Evolutionary conservation across 495 filamentous ascomycete genomes (phyloP).

Genomic region (Bryoglossum gracile): DNA sequence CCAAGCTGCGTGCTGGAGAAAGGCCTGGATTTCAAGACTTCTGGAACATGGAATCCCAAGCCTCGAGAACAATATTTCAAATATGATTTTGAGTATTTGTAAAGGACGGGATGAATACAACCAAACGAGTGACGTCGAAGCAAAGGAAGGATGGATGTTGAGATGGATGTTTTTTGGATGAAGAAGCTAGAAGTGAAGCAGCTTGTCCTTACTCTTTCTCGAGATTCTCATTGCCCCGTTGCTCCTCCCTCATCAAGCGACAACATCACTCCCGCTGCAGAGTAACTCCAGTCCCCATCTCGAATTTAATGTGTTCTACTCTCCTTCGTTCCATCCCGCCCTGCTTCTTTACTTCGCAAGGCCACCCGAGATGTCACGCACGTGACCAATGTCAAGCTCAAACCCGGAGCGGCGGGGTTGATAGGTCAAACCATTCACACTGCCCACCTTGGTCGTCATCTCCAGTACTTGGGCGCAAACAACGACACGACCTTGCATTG

Average conservation of each 20-base stretch:
- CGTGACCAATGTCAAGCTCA: not conserved
- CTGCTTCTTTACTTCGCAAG: not conserved
- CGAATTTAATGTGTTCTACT: too few relatives aligned
- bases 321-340: not conserved
- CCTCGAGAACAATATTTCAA: not conserved
- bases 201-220: too few relatives aligned
- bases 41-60: not conserved
- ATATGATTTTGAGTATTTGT: not conserved
- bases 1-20: not conserved
- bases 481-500: not conserved
- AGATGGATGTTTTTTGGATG: not conserved
- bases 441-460: conserved; percentile 24
- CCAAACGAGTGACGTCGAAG: conserved; percentile 4
- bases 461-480: not conserved
- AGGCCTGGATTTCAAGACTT: not conserved
- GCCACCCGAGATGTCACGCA: not conserved
- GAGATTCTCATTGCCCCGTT: too few relatives aligned
- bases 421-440: conserved; percentile 18
- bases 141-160: not conserved
- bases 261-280: not conserved
- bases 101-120: not conserved
- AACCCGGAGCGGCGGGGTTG: conserved; percentile 1
- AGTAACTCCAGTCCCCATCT: too few relatives aligned
- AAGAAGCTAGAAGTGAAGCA: not conserved
- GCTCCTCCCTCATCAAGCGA: not conserved